A percentile compares a stretch with the other conserved stretches of the same genome.
Conservation (phyloP, 2,329 filamentous ascomycete genomes). For the Ceratocystiopsis minuta region DNA sequence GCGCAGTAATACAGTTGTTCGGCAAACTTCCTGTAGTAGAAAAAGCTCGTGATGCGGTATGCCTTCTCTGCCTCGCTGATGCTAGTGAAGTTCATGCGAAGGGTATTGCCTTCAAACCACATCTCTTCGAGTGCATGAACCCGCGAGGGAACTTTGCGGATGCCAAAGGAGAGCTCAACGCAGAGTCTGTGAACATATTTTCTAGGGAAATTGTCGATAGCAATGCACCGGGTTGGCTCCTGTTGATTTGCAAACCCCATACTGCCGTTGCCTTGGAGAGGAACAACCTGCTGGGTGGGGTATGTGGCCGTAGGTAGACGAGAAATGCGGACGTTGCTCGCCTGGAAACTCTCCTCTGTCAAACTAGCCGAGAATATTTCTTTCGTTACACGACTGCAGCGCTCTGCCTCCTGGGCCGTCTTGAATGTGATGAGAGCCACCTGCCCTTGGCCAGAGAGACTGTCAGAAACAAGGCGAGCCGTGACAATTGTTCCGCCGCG, state of each 20-base stretch:
- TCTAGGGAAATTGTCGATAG: slow-evolving; percentile 5
- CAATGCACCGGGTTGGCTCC: slow-evolving; percentile 5
- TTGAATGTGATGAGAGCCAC: slow-evolving; percentile 6
- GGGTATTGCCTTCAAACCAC: slow-evolving; percentile 5
- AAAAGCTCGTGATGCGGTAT: slow-evolving; percentile 1
- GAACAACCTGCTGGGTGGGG: slow-evolving; percentile 1
- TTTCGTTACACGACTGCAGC: background rate
- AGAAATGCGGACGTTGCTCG: background rate
- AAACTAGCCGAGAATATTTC: background rate
- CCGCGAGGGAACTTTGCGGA: background rate
- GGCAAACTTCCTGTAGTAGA: slow-evolving; percentile 6
- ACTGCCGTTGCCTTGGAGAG: background rate
- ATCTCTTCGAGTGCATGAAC: slow-evolving; percentile 6
- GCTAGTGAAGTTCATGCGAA: slow-evolving; percentile 8
- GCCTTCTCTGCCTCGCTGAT: slow-evolving; percentile 6
- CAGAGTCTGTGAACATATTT: slow-evolving; percentile 5
- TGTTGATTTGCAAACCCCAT: background rate
- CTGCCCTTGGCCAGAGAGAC: background rate
- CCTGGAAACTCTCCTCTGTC: too few relatives aligned
- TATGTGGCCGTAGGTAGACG: slow-evolving; percentile 6
- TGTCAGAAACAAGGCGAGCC: slow-evolving; percentile 2
- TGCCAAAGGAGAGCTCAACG: slow-evolving; percentile 3
- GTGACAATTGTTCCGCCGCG: slow-evolving; percentile 5
- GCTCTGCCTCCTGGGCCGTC: slow-evolving; percentile 3
- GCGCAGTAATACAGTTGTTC: background rate